A percentile compares a stretch with the other conserved stretches of the same genome.
Evolutionary conservation across 2,329 filamentous ascomycete genomes (phyloP).

Genomic region (Grosmannia serpens): DNA sequence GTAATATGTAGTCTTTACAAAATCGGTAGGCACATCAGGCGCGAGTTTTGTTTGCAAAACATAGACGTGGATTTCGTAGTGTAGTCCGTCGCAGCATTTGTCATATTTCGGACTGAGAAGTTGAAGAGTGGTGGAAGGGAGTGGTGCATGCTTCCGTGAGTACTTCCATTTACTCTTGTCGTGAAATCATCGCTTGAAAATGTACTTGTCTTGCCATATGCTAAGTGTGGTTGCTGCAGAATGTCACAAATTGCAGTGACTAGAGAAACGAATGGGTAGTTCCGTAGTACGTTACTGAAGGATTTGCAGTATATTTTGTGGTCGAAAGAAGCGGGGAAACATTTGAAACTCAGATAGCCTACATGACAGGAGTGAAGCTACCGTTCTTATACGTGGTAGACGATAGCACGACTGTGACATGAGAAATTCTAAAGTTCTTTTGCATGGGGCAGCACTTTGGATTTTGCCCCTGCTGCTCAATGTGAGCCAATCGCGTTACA

Average conservation of each 20-base stretch:
- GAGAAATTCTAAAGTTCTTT: too few species aligned
- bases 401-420: too few species aligned
- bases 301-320: too few species aligned
- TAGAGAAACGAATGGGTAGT: too few species aligned
- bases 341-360: neutral
- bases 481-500: neutral
- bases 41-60: neutral
- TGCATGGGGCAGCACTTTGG: neutral
- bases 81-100: neutral
- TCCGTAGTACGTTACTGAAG: too few species aligned
- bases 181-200: neutral
- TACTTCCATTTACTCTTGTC: neutral
- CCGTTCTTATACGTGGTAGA: too few species aligned
- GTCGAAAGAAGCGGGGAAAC: neutral
- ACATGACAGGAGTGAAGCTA: too few species aligned
- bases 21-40: slow-evolving; percentile 12
- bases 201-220: neutral
- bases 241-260: neutral
- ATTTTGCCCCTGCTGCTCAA: neutral
- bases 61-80: neutral
- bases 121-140: neutral
- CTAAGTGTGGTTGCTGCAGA: neutral
- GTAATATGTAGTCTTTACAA: slow-evolving; percentile 27
- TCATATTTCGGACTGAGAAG: neutral
- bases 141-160: neutral